Evolutionary conservation across 441 rosid genomes (phyloP).

Genomic region (Viola pubescens): DNA sequence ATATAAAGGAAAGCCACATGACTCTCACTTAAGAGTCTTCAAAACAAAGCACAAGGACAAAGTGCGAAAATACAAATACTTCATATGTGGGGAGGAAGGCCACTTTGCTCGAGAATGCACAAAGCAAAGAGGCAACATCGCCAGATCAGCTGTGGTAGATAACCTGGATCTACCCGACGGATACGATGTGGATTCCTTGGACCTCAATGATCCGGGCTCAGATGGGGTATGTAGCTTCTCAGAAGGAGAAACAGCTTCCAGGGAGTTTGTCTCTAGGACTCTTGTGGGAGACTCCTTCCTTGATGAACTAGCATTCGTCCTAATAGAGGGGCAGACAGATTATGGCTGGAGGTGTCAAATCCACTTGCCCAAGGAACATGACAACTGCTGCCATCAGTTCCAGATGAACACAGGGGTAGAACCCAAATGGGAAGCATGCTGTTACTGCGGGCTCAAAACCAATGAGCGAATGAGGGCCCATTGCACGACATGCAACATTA

Average conservation of each 20-base stretch:
- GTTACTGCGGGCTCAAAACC: not conserved
- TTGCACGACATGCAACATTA: not conserved
- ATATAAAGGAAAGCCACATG: constrained; percentile 1
- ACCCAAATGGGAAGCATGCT: not conserved
- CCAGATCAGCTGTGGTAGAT: not conserved
- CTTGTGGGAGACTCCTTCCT: not conserved
- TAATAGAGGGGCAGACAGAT: not conserved
- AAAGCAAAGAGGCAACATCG: not conserved
- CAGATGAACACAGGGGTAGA: not conserved
- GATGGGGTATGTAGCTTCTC: not conserved
- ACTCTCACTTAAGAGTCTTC: not conserved
- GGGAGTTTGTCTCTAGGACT: too few species aligned
- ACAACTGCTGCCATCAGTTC: not conserved
- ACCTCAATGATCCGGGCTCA: not conserved
- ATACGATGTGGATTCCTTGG: not conserved
- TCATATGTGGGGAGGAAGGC: not conserved
- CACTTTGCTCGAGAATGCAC: not conserved
- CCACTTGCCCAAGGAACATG: not conserved
- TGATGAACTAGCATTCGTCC: not conserved
- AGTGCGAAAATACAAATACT: not conserved
- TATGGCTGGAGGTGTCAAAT: not conserved
- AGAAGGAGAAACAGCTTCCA: not conserved
- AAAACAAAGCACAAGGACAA: not conserved
- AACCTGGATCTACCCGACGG: not conserved
- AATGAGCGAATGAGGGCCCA: not conserved